These are phyloP conservation scores for Bremia lactucae DNA, from an alignment of 352 stramenopile genomes.

Conservation along the genomic window DNA sequence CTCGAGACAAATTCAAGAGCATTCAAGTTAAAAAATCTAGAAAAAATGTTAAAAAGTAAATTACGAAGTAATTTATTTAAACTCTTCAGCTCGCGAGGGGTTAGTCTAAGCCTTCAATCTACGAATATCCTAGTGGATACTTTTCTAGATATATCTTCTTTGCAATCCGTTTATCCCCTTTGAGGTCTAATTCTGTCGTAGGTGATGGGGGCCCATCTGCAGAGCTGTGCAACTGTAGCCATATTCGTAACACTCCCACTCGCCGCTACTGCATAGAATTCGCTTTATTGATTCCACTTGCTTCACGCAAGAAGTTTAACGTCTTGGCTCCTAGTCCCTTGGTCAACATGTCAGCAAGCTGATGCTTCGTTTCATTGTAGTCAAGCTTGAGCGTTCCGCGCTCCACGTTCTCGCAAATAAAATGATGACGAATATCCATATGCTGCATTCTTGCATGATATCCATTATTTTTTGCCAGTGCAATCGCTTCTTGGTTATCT, in stretches of 20 bases:
- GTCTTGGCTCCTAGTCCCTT: not conserved
- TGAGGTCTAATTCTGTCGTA: no score
- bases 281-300: not conserved
- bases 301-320: not conserved
- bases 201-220: no score
- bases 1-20: no score
- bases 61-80: no score
- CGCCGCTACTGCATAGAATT: not conserved
- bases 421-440: not conserved
- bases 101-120: no score
- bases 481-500: not conserved
- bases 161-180: no score
- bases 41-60: no score
- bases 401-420: not conserved
- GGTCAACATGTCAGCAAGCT: not conserved
- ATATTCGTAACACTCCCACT: not conserved
- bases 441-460: not conserved
- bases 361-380: not conserved
- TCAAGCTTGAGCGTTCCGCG: not conserved
- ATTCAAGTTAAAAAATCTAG: no score
- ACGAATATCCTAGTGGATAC: no score
- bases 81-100: no score
- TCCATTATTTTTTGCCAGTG: not conserved
- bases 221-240: no score
- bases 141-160: no score